Conservation (phyloP, 1,139 yeast species). For the Debaryomyces fabryi region DNA sequence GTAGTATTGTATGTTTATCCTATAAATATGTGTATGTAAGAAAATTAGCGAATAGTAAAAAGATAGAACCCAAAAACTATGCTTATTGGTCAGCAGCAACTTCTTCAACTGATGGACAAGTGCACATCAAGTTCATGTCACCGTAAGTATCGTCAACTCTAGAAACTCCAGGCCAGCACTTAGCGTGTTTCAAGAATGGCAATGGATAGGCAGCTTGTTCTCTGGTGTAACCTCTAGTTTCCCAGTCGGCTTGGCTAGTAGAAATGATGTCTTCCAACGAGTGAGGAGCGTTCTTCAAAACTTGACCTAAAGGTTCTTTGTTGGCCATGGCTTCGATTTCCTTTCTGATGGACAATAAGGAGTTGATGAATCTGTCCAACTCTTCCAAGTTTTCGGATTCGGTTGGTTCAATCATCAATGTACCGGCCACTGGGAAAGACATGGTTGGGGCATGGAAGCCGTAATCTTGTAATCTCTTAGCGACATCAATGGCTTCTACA, state of each 20-base stretch:
- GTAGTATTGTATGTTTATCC: not conserved
- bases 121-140: slow-evolving; percentile 88
- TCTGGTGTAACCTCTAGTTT: slow-evolving; percentile 81
- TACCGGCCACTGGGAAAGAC: slow-evolving; percentile 98
- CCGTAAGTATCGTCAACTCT: slow-evolving; percentile 94
- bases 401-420: slow-evolving; percentile 97
- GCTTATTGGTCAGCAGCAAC: slow-evolving; percentile 35
- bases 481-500: slow-evolving; percentile 93
- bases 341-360: slow-evolving; percentile 77
- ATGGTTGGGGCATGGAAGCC: slow-evolving; percentile 99
- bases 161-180: slow-evolving; percentile 95
- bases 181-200: slow-evolving; percentile 66
- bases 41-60: not conserved
- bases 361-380: slow-evolving; percentile 85
- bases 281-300: slow-evolving; percentile 91
- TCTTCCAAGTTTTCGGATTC: slow-evolving; percentile 90
- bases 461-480: slow-evolving; percentile 95
- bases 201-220: slow-evolving; percentile 94
- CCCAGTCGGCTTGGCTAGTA: slow-evolving; percentile 66
- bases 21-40: not conserved
- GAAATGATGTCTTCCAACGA: slow-evolving; percentile 75
- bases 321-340: slow-evolving; percentile 80
- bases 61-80: not conserved
- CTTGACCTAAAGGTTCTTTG: slow-evolving; percentile 67
- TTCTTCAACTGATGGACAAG: slow-evolving; percentile 85